Conservation (phyloP, 2,329 filamentous ascomycete genomes). For the Fusarium tricinctum region DNA sequence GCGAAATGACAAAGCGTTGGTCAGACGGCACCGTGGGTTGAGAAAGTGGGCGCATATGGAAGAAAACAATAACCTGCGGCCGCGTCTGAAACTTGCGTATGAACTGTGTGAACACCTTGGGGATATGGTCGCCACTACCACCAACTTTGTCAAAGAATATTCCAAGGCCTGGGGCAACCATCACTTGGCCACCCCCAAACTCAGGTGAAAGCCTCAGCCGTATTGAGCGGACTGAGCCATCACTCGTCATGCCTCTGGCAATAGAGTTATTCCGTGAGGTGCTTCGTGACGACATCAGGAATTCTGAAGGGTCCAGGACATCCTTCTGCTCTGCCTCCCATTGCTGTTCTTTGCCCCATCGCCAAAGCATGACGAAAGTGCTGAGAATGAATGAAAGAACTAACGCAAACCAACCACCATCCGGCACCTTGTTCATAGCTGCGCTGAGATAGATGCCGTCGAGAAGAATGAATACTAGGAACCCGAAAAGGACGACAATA, state of each 20-base stretch:
- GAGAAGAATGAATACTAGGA: constrained; percentile 73
- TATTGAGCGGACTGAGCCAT: constrained; percentile 39
- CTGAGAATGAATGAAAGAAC: constrained; percentile 73
- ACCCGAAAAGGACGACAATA: constrained; percentile 71
- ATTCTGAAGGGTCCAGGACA: constrained; percentile 62
- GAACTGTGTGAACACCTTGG: constrained; percentile 74
- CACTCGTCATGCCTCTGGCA: constrained; percentile 28
- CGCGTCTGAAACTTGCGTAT: constrained; percentile 76
- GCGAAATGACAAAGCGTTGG: constrained; percentile 64
- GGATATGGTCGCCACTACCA: constrained; percentile 66
- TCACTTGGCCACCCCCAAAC: constrained; percentile 60
- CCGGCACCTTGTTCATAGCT: constrained; percentile 78
- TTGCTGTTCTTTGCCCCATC: constrained; percentile 83
- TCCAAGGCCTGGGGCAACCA: constrained; percentile 70
- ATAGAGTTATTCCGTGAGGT: constrained; percentile 47
- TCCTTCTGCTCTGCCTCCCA: constrained; percentile 79
- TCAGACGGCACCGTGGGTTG: constrained; percentile 66
- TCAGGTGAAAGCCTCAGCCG: constrained; percentile 52
- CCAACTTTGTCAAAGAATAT: constrained; percentile 86
- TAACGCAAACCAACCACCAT: constrained; percentile 84
- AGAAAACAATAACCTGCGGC: constrained; percentile 79
- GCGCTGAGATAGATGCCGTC: constrained; percentile 80
- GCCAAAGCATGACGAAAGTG: constrained; percentile 78
- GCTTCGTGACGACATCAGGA: constrained; percentile 49
- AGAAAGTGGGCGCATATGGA: constrained; percentile 77